Evolutionary conservation across 805 yeast genomes (phyloP).

Genomic region (Candida khao-thaluensis): DNA sequence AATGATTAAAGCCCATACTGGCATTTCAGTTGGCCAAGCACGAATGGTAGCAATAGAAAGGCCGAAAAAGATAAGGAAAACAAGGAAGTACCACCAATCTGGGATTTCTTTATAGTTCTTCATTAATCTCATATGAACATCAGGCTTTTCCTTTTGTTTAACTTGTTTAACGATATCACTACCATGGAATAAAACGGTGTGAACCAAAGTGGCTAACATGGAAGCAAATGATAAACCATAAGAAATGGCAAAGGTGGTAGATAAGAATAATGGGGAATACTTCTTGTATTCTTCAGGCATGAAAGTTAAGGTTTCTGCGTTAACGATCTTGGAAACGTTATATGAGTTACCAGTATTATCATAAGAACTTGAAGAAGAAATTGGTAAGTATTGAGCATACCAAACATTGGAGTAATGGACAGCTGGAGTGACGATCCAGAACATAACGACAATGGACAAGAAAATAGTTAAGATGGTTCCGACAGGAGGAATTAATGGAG

Average conservation of each 20-base stretch:
- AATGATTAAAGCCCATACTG: slow-evolving; percentile 40
- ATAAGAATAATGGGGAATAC: slow-evolving; percentile 64
- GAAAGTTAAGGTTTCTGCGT: slow-evolving; percentile 35
- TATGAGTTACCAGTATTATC: slow-evolving; percentile 52
- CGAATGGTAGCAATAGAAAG: slow-evolving; percentile 37
- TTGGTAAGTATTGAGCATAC: slow-evolving; percentile 61
- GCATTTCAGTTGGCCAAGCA: slow-evolving; percentile 43
- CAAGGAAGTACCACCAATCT: slow-evolving; percentile 41
- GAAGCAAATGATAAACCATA: slow-evolving; percentile 62
- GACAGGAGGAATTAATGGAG: slow-evolving; percentile 66
- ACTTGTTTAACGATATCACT: slow-evolving; percentile 43
- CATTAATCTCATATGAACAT: slow-evolving; percentile 57
- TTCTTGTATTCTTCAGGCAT: slow-evolving; percentile 47
- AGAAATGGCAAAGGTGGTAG: slow-evolving; percentile 59
- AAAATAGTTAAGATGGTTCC: slow-evolving; percentile 27
- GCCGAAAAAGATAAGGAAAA: slow-evolving; percentile 23
- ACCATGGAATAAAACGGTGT: slow-evolving; percentile 58
- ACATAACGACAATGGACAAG: slow-evolving; percentile 32
- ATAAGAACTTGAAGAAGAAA: slow-evolving; percentile 44
- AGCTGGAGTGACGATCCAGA: slow-evolving; percentile 55
- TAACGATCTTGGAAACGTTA: slow-evolving; percentile 49
- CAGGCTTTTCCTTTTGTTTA: slow-evolving; percentile 16
- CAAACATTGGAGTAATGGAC: slow-evolving; percentile 56
- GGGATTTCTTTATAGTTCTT: slow-evolving; percentile 38
- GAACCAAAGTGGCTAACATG: slow-evolving; percentile 58